These are phyloP conservation scores for Drechslera avenae DNA, from an alignment of 2,329 filamentous ascomycete genomes.

Conservation along the genomic window DNA sequence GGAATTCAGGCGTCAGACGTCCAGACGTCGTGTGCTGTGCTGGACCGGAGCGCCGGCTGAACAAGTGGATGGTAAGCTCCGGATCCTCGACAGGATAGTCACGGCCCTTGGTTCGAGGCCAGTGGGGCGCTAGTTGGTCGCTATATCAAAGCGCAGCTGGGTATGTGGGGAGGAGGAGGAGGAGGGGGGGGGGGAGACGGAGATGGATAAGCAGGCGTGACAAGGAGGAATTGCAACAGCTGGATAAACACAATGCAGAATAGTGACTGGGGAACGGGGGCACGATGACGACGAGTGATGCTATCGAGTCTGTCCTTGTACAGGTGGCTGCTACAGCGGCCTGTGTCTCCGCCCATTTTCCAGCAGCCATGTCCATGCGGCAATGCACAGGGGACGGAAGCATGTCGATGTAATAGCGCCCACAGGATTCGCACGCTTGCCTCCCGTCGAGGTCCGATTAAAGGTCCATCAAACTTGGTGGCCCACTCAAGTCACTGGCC, in stretches of 20 bases:
- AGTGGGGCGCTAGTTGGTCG: conserved; percentile 27
- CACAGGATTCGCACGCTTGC: conserved; percentile 27
- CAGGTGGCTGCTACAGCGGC: conserved; percentile 10
- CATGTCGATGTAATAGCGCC: conserved; percentile 28
- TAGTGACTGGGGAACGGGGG: too few species aligned
- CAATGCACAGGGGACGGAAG: conserved; percentile 18
- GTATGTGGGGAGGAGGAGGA: conserved; percentile 21
- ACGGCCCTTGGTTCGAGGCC: conserved; percentile 8
- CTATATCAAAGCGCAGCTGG: conserved; percentile 11
- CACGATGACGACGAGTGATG: conserved; percentile 14
- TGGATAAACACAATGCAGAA: background rate
- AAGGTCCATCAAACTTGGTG: conserved; percentile 7
- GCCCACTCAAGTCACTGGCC: conserved; percentile 14
- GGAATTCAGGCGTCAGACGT: conserved; percentile 4
- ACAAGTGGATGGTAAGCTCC: conserved; percentile 16
- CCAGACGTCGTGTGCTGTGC: conserved; percentile 12
- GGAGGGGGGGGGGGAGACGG: background rate
- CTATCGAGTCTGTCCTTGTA: conserved; percentile 8
- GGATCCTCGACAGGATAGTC: conserved; percentile 23
- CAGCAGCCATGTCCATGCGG: conserved; percentile 6
- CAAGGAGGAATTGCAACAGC: background rate
- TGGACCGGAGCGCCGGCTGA: conserved; percentile 13
- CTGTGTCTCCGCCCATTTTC: conserved; percentile 2
- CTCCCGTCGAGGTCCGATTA: conserved; percentile 13
- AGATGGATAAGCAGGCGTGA: conserved; percentile 15